Conservation (phyloP, 2,329 filamentous ascomycete species). For the Colletotrichum coccodes region DNA sequence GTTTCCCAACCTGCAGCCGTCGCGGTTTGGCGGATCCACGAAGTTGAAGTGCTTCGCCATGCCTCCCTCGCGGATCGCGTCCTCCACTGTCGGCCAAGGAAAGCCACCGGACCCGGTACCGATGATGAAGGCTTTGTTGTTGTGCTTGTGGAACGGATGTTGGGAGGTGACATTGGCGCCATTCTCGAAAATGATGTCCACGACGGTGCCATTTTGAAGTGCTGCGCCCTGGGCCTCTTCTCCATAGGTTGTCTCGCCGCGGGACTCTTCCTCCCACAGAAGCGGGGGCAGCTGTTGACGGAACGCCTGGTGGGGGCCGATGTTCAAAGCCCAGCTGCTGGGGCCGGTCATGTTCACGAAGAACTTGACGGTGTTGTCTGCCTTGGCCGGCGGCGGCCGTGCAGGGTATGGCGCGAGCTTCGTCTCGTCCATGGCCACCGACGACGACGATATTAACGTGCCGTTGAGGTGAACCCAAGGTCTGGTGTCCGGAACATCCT, state of each 20-base stretch:
- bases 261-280: slow-evolving; percentile 18
- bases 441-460: slow-evolving; percentile 17
- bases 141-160: slow-evolving; percentile 27
- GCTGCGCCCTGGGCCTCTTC: background rate
- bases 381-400: slow-evolving; percentile 9
- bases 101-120: slow-evolving; percentile 21
- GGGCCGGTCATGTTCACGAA: slow-evolving; percentile 29
- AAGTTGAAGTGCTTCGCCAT: slow-evolving; percentile 21
- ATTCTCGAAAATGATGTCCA: slow-evolving; percentile 29
- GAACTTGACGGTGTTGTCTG: slow-evolving; percentile 22
- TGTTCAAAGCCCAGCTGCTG: slow-evolving; percentile 23
- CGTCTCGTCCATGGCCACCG: slow-evolving; percentile 19
- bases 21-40: slow-evolving; percentile 14
- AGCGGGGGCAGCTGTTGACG: slow-evolving; percentile 22
- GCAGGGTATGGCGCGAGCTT: slow-evolving; percentile 23
- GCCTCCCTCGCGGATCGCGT: slow-evolving; percentile 15
- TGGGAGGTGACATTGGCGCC: slow-evolving; percentile 27
- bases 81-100: slow-evolving; percentile 22
- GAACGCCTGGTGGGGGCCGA: slow-evolving; percentile 22
- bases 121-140: slow-evolving; percentile 27
- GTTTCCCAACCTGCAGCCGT: slow-evolving; percentile 22
- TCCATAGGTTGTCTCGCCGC: slow-evolving; percentile 21
- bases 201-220: slow-evolving; percentile 14
- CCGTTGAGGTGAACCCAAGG: slow-evolving; percentile 23
- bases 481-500: slow-evolving; percentile 6